Conservation (phyloP, 345 rosid genomes). For the Eucalyptus viminalis region DNA sequence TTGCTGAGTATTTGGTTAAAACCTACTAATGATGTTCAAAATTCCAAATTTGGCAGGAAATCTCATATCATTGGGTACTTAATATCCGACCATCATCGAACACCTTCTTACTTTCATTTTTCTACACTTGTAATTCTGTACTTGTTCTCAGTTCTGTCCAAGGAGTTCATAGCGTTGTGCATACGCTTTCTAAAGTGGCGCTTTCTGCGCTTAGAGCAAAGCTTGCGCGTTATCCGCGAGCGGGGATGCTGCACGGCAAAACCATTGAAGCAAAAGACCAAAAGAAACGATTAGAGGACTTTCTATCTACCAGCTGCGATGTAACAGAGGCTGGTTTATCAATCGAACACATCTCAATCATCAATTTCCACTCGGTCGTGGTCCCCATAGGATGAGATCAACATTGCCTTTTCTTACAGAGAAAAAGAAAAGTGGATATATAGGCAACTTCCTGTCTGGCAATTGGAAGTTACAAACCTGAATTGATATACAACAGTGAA, state of each 20-base stretch:
- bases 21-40: not conserved
- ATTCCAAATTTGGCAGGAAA: not conserved
- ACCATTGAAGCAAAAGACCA: not conserved
- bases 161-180: not conserved
- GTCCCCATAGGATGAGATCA: not conserved
- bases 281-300: not conserved
- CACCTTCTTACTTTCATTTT: not conserved
- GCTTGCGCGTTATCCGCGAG: not conserved
- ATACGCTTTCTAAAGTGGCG: not conserved
- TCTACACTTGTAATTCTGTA: not conserved
- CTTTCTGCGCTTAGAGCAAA: not conserved
- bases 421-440: not conserved
- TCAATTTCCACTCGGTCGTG: not conserved
- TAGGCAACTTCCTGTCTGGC: not conserved
- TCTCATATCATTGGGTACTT: not conserved
- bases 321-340: not conserved
- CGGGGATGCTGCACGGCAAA: not conserved
- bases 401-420: not conserved
- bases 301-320: not conserved
- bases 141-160: not conserved
- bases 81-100: not conserved
- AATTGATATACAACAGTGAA: not conserved
- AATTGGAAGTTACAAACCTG: not conserved
- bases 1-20: not conserved
- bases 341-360: not conserved